These are phyloP conservation scores for Ocimum tenuiflorum DNA, from an alignment of 257 asterid genomes.

Conservation along the genomic window DNA sequence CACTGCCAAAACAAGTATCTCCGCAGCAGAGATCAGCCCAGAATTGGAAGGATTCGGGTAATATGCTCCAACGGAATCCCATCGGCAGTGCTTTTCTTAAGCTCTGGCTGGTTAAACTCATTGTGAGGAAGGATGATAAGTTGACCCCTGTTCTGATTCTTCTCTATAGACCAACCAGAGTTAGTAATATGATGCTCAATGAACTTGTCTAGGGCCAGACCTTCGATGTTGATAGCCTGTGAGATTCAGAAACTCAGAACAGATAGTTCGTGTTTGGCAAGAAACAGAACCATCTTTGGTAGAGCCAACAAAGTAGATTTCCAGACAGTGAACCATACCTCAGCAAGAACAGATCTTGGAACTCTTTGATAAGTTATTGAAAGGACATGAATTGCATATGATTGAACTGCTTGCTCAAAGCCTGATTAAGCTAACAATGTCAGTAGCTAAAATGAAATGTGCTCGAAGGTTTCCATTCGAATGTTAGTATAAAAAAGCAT, in stretches of 20 bases:
- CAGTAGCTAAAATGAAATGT: neutral
- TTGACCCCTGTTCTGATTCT: constrained; percentile 50
- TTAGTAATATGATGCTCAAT: constrained; percentile 56
- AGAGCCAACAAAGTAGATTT: neutral
- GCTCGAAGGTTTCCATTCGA: neutral
- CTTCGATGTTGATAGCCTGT: constrained; percentile 78
- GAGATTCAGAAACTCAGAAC: neutral
- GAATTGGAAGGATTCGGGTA: constrained; percentile 70
- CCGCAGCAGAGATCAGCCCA: constrained; percentile 33
- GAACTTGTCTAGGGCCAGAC: constrained; percentile 66
- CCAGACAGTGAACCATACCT: constrained; percentile 45
- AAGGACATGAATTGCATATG: constrained; percentile 71
- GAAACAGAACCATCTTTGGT: neutral
- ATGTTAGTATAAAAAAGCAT: neutral
- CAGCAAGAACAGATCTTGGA: constrained; percentile 71
- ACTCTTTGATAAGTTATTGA: constrained; percentile 69
- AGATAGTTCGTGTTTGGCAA: neutral
- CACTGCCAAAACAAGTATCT: neutral
- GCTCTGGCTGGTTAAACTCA: constrained; percentile 76
- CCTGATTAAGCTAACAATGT: constrained; percentile 36
- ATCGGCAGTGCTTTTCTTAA: constrained; percentile 58
- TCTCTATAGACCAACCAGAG: constrained; percentile 63
- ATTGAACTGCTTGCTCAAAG: constrained; percentile 84
- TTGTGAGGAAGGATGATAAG: constrained; percentile 48
- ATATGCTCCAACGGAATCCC: constrained; percentile 61